Conservation (phyloP, 371 early-diverging fungal species). For the Mortierella sp. region DNA sequence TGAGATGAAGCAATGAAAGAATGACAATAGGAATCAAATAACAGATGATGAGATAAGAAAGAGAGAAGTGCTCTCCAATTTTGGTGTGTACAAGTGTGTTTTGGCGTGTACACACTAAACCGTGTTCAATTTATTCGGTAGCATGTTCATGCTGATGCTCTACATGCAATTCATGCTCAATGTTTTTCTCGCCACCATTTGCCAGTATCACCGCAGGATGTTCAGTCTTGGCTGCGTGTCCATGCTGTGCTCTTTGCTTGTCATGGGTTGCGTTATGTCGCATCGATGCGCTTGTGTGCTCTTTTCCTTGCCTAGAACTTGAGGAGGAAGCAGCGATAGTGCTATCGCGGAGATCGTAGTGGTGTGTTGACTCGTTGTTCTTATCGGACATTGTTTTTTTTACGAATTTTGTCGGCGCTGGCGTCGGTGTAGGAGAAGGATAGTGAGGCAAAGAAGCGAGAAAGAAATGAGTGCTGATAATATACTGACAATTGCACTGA, state of each 20-base stretch:
- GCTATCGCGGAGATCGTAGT: constrained; percentile 37
- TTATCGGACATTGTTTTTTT: constrained; percentile 21
- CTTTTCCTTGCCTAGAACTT: constrained; percentile 7
- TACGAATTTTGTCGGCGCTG: neutral
- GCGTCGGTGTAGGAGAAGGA: neutral
- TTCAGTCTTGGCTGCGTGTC: constrained; percentile 4
- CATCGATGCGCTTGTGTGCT: neutral
- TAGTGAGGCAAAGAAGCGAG: neutral
- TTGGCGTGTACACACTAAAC: no score
- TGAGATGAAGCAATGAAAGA: neutral
- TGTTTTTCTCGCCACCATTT: constrained; percentile 33
- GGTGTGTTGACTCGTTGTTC: constrained; percentile 8
- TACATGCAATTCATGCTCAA: constrained; percentile 43
- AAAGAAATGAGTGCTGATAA: no score
- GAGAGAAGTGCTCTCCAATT: no score
- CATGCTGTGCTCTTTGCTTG: neutral
- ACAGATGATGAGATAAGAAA: no score
- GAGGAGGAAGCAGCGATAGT: constrained; percentile 22
- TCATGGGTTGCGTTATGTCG: neutral
- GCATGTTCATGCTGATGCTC: constrained; percentile 24
- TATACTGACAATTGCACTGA: no score
- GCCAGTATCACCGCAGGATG: constrained; percentile 31
- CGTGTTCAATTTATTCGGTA: no score
- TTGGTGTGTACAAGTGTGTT: no score
- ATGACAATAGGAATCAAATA: no score